Conservation (phyloP, 306 rosid genomes). For the Fragaria iinumae region DNA sequence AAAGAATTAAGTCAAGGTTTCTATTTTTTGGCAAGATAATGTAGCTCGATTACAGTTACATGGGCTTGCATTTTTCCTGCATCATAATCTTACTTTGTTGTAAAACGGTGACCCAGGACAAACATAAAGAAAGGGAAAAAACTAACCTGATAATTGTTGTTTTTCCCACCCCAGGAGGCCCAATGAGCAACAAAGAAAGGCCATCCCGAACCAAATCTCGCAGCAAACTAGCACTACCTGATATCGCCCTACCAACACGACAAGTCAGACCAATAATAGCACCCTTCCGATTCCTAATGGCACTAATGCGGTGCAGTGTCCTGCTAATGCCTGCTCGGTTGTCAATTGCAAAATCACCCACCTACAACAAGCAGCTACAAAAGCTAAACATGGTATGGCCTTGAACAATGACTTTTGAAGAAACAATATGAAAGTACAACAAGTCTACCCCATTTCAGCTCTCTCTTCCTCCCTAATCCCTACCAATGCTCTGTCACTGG, state of each 20-base stretch:
- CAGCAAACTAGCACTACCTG: constrained; percentile 81
- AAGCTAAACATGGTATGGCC: constrained; percentile 14
- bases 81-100: not conserved
- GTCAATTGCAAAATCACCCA: constrained; percentile 85
- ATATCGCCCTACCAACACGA: constrained; percentile 89
- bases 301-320: constrained; percentile 91
- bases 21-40: not conserved
- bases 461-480: not conserved
- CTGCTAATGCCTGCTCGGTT: constrained; percentile 96
- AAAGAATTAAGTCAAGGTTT: no score
- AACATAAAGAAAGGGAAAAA: constrained; percentile 17
- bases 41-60: not conserved
- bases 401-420: not conserved
- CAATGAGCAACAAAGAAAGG: constrained; percentile 84
- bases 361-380: constrained; percentile 50
- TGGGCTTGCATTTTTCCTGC: not conserved
- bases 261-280: constrained; percentile 90
- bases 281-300: constrained; percentile 88
- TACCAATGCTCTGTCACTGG: not conserved
- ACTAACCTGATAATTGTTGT: constrained; percentile 88
- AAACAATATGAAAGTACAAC: not conserved
- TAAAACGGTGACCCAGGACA: not conserved
- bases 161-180: constrained; percentile 98
- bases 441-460: not conserved
- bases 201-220: constrained; percentile 89